These are phyloP conservation scores for Fusarium piperis DNA, from an alignment of 2,329 filamentous ascomycete genomes.

Conservation along the genomic window DNA sequence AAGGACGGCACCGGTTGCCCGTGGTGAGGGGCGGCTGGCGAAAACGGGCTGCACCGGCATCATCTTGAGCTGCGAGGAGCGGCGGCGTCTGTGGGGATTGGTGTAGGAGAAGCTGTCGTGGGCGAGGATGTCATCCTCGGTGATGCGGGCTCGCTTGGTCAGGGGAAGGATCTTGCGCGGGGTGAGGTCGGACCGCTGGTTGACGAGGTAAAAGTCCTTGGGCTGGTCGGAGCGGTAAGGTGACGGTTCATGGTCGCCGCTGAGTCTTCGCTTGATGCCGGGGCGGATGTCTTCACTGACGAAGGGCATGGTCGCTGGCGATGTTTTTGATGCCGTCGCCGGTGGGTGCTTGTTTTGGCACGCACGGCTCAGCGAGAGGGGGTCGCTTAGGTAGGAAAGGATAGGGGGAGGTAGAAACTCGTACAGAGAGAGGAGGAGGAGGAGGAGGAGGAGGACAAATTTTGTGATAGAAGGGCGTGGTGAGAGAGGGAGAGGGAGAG, in stretches of 20 bases:
- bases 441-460: neutral
- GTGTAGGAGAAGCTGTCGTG: slow-evolving; percentile 23
- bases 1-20: slow-evolving; percentile 46
- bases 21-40: slow-evolving; percentile 8
- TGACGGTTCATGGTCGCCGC: slow-evolving; percentile 39
- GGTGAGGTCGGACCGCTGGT: slow-evolving; percentile 36
- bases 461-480: neutral
- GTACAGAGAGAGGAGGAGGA: neutral
- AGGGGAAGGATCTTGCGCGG: slow-evolving; percentile 46
- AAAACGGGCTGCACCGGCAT: slow-evolving; percentile 32
- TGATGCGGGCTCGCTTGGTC: slow-evolving; percentile 45
- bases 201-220: slow-evolving; percentile 41
- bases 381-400: neutral
- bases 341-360: slow-evolving; percentile 22
- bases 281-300: slow-evolving; percentile 46
- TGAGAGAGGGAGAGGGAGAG: neutral
- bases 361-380: slow-evolving; percentile 20
- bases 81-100: slow-evolving; percentile 36
- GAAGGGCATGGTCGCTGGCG: slow-evolving; percentile 46
- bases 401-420: neutral
- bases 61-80: slow-evolving; percentile 40
- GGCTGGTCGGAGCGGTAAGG: slow-evolving; percentile 41
- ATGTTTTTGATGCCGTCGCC: slow-evolving; percentile 19
- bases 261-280: slow-evolving; percentile 50
- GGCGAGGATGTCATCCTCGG: slow-evolving; percentile 34